phyloP scores from a whole-genome alignment of 306 rosid genomes.

The Vigna hirtella region DNA sequence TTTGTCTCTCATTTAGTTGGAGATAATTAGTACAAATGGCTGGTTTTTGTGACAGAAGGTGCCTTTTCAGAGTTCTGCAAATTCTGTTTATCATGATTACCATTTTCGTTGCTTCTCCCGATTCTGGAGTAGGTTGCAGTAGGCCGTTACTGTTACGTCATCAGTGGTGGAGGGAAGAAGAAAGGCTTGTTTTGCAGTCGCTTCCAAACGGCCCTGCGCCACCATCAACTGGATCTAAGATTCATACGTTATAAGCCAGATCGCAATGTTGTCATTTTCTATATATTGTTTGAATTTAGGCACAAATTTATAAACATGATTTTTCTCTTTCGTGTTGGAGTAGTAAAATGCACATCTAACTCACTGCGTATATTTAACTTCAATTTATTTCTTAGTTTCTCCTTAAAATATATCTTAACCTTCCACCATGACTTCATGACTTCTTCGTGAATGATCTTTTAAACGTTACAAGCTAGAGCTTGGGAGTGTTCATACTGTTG shows the following conservation, averaged over 20 bases:
- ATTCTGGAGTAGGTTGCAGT: constrained; percentile 23
- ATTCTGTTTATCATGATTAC: background rate
- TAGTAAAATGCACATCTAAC: background rate
- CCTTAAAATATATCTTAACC: no score
- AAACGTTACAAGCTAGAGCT: no score
- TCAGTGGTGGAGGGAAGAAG: constrained; percentile 8
- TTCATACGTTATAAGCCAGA: background rate
- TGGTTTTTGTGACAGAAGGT: background rate
- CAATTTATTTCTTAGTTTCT: no score
- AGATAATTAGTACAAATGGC: background rate
- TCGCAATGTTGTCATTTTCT: background rate
- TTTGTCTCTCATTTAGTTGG: background rate
- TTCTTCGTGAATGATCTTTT: no score
- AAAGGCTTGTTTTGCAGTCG: constrained; percentile 24
- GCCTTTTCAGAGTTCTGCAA: background rate
- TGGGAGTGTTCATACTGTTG: no score
- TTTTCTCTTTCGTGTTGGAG: background rate
- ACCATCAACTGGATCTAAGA: background rate
- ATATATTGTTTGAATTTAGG: background rate
- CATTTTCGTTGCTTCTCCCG: background rate
- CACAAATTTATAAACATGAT: background rate
- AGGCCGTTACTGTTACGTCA: constrained; percentile 36
- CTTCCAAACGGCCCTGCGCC: constrained; percentile 10
- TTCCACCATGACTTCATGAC: no score
- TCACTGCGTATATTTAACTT: no score